Conservation (phyloP, 192 early-diverging fungal species). For the Coemansia sp. region DNA sequence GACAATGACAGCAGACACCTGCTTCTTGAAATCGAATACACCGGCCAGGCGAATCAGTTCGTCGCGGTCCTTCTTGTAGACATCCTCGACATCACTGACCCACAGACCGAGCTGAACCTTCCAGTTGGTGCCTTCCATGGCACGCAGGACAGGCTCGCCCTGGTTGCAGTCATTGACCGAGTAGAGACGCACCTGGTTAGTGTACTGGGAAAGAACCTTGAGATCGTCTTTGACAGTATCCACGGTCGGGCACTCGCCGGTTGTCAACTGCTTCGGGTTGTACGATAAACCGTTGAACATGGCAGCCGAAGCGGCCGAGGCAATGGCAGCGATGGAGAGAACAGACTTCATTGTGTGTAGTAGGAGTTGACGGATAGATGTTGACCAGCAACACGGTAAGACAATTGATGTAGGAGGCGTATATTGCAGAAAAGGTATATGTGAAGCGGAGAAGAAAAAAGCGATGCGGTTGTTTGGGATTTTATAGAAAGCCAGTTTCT, state of each 20-base stretch:
- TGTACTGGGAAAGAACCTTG: slow-evolving; percentile 55
- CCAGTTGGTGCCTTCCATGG: slow-evolving; percentile 62
- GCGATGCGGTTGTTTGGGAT: not conserved
- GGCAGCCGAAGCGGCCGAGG: slow-evolving; percentile 22
- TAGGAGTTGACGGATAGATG: not conserved
- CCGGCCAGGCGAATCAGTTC: slow-evolving; percentile 46
- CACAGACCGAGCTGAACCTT: slow-evolving; percentile 62
- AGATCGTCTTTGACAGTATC: slow-evolving; percentile 60
- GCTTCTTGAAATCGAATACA: slow-evolving; percentile 44
- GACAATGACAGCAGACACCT: slow-evolving; percentile 57
- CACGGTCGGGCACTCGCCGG: slow-evolving; percentile 60
- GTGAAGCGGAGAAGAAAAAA: not conserved
- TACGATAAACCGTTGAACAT: slow-evolving; percentile 60
- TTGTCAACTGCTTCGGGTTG: slow-evolving; percentile 54
- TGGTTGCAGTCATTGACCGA: slow-evolving; percentile 63
- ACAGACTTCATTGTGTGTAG: slow-evolving; percentile 26
- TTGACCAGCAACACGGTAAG: slow-evolving; percentile 28
- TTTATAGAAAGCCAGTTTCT: not conserved
- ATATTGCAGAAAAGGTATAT: not conserved
- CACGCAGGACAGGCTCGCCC: slow-evolving; percentile 58
- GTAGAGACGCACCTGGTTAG: slow-evolving; percentile 61
- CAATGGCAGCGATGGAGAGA: slow-evolving; percentile 24
- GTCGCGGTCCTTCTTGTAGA: slow-evolving; percentile 40
- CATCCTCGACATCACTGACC: slow-evolving; percentile 55
- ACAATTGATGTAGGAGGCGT: not conserved